Evolutionary conservation across 257 asterid species (phyloP).

Genomic region (Coffea eugenioides): DNA sequence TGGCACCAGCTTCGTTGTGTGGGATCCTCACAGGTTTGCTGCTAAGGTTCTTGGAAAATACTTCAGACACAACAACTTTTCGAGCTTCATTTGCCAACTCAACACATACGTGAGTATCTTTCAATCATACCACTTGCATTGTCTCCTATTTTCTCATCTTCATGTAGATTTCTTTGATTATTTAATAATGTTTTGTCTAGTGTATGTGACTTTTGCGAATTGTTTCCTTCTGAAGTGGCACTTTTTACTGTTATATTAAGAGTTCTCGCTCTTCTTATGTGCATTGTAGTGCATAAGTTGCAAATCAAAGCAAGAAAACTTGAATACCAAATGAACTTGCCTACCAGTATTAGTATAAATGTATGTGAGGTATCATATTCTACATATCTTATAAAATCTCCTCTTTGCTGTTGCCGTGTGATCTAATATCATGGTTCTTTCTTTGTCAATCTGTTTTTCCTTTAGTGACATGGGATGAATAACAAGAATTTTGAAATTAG

Average conservation of each 20-base stretch:
- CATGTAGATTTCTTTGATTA: background rate
- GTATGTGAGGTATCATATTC: background rate
- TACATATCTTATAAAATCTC: background rate
- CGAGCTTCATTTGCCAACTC: slow-evolving; percentile 55
- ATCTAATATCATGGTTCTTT: background rate
- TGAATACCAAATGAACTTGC: background rate
- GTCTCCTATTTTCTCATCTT: background rate
- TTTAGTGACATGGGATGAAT: background rate
- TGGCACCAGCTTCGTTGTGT: slow-evolving; percentile 50
- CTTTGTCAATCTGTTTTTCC: background rate
- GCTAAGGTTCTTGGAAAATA: slow-evolving; percentile 40
- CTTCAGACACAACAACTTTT: slow-evolving; percentile 52
- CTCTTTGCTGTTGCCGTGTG: background rate
- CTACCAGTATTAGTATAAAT: too few relatives aligned
- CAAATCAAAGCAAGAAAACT: too few relatives aligned
- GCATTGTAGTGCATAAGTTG: background rate
- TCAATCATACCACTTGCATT: background rate
- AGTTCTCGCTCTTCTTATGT: background rate
- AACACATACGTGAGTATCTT: slow-evolving; percentile 47
- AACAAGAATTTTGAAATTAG: background rate
- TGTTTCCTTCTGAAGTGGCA: background rate
- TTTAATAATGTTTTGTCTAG: background rate
- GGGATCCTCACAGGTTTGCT: slow-evolving; percentile 39
- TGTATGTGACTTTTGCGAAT: background rate
- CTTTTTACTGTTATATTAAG: too few relatives aligned